Conservation (phyloP, 257 asterid genomes). For the Linaria vulgaris region DNA sequence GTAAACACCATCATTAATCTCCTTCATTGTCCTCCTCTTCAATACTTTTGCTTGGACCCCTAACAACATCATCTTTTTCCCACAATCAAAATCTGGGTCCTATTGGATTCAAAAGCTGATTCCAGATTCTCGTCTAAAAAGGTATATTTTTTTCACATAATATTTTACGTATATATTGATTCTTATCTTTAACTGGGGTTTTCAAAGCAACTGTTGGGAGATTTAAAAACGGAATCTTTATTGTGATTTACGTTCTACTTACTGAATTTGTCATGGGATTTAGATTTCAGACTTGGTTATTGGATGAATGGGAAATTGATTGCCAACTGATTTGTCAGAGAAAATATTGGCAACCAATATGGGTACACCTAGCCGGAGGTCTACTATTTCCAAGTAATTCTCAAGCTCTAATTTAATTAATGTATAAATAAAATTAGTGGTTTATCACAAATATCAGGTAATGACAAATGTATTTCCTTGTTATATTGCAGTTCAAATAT, state of each 20-base stretch:
- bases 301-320: constrained; percentile 27
- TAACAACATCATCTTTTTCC: constrained; percentile 17
- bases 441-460: neutral
- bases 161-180: neutral
- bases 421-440: neutral
- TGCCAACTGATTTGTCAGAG: constrained; percentile 30
- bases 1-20: constrained; percentile 18
- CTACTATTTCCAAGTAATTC: constrained; percentile 32
- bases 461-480: constrained; percentile 22
- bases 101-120: constrained; percentile 23
- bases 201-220: neutral
- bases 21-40: neutral
- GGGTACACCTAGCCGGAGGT: constrained; percentile 45
- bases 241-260: constrained; percentile 14
- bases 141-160: neutral
- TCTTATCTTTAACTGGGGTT: constrained; percentile 6
- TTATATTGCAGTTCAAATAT: constrained; percentile 42
- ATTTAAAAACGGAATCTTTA: constrained; percentile 19
- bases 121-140: constrained; percentile 19
- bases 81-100: constrained; percentile 21
- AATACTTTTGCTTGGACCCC: no score
- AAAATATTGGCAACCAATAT: constrained; percentile 29
- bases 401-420: constrained; percentile 9
- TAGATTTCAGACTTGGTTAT: constrained; percentile 22
- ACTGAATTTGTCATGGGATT: constrained; percentile 15